Evolutionary conservation across 768 basidiomycete genomes (phyloP).

Genomic region (Trametes cubensis): DNA sequence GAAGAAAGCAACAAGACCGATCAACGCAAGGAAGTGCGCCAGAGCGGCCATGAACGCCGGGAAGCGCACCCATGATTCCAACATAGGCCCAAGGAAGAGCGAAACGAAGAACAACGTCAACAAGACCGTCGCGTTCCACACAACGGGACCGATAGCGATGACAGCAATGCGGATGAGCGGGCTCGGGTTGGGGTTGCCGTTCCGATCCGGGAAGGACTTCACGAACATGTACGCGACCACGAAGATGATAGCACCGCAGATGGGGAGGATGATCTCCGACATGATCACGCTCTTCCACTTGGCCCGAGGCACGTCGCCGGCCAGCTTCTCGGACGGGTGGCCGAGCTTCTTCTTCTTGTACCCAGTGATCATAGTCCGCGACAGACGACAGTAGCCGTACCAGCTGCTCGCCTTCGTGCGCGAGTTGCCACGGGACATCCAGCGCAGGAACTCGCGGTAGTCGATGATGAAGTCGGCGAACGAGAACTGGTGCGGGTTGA

Average conservation of each 20-base stretch:
- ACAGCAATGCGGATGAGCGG: slow-evolving; percentile 88
- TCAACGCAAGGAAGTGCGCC: slow-evolving; percentile 79
- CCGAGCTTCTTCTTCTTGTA: slow-evolving; percentile 99
- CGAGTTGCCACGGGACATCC: slow-evolving; percentile 99
- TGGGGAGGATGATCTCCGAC: slow-evolving; percentile 81
- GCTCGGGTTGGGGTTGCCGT: slow-evolving; percentile 71
- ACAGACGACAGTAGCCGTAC: slow-evolving; percentile 99
- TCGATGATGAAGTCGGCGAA: slow-evolving; percentile 97
- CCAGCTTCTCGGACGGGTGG: slow-evolving; percentile 95
- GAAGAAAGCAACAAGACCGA: slow-evolving; percentile 89
- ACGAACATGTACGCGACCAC: slow-evolving; percentile 89
- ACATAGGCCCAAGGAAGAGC: slow-evolving; percentile 90
- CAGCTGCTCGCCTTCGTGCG: slow-evolving; percentile 95
- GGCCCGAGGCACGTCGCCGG: slow-evolving; percentile 92
- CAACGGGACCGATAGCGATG: slow-evolving; percentile 89
- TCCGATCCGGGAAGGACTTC: slow-evolving; percentile 78
- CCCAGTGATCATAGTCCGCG: slow-evolving; percentile 95
- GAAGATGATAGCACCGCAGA: slow-evolving; percentile 76
- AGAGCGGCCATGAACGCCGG: slow-evolving; percentile 90
- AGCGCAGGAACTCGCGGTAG: slow-evolving; percentile 96
- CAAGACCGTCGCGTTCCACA: slow-evolving; percentile 91
- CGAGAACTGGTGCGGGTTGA: slow-evolving; percentile 99
- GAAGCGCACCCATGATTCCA: slow-evolving; percentile 84
- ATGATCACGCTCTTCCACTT: slow-evolving; percentile 82
- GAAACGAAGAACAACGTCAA: slow-evolving; percentile 87